Evolutionary conservation across 2,329 filamentous ascomycete species (phyloP).

Genomic region (Colletotrichum abscissum): DNA sequence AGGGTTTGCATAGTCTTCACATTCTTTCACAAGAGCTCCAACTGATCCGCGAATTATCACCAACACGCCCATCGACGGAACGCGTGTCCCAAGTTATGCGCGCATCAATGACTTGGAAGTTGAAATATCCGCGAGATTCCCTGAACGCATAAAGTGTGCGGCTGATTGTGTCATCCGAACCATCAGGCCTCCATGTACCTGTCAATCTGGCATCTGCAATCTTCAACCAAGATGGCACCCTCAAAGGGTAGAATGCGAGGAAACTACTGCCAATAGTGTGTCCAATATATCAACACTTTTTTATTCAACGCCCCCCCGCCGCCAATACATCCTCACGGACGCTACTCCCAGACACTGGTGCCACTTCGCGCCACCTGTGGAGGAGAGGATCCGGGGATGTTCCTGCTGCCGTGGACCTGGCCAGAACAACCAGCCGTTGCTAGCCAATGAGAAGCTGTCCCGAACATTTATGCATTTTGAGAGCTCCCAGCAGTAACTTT

Average conservation of each 20-base stretch:
- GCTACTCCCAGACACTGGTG: neutral
- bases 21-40: neutral
- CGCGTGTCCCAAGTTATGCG: neutral
- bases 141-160: neutral
- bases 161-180: neutral
- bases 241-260: neutral
- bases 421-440: neutral
- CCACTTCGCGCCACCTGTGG: conserved; percentile 2
- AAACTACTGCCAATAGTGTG: neutral
- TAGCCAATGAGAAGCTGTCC: conserved; percentile 34
- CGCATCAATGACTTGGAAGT: neutral
- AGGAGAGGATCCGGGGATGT: neutral
- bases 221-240: neutral
- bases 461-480: neutral
- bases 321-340: neutral
- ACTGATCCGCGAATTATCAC: neutral
- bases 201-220: neutral
- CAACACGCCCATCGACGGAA: neutral
- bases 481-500: neutral
- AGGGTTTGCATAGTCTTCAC: neutral
- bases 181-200: neutral
- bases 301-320: conserved; percentile 2
- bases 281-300: conserved; percentile 7
- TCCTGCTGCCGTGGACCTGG: neutral
- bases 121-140: neutral